Evolutionary conservation across 768 basidiomycete genomes (phyloP), one percentile per base, ranked within the genome.

Genomic region (Xanthoconium stramineum): DNA sequence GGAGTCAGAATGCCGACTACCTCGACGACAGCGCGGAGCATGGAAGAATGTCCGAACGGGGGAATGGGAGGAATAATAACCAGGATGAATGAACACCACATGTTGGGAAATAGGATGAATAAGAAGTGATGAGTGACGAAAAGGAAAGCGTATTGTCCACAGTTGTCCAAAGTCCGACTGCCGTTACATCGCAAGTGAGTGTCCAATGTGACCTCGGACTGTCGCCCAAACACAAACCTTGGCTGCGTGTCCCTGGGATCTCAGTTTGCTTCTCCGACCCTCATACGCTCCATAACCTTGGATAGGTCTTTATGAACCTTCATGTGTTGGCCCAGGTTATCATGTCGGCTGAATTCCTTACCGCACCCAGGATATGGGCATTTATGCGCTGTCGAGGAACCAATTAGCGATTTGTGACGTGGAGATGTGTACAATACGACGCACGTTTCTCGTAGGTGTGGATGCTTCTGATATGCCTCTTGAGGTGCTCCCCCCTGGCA

Each of bases 391-490:
- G 67, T 32, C 53, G 44, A 52, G 28, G 42, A 28, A 2, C 58
- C 49, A 36, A 61, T 62, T 32, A 55, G 52, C 35, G 39, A 2
- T 48, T 38, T 49, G 59, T 62, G 55, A 45, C 58, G 38, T 45
- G 19, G 4, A 24, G 15, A 32, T 43, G 56, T 14, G 46, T 17
- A 38, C 5, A 35, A 12, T 39, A 29, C 44, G 47, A 62, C 91
- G 72, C 67, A 94, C 93, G 93, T 77, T 92, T 94, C 69, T 94
- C 92, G 71, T 94, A 83, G 24, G 93, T 94, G 73, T 95, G 93
- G 52, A 95, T 92, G 65, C 87, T 88, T 62, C 91, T 75, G 39
- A 94, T 81, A 69, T 95, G 93, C 59, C 94, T 77, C 78, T 94
- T 94, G 60, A 96, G 74, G 69, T 96, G 94, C 72, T 96, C 94